Evolutionary conservation across 2,329 filamentous ascomycete species (phyloP), one percentile per base, ranked within the genome.

Genomic region (Exophiala viscosa): DNA sequence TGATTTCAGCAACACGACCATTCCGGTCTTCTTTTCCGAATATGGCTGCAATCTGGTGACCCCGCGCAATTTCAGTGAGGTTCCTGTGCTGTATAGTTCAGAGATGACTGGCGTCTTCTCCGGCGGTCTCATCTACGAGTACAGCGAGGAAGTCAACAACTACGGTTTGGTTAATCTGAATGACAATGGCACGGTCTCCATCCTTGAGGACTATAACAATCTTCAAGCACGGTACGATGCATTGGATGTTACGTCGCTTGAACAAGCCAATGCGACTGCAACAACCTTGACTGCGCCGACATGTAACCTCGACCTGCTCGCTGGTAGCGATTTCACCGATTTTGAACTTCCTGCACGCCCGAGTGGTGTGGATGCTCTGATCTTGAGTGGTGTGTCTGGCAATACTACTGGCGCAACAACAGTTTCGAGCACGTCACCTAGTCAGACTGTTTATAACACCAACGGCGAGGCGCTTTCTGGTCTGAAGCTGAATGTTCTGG

Each of bases 281-380:
- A 78, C 78, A 28, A 68, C 72, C 32, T 73, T 80, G 54, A 71
- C 75, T 34, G 70, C 87, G 2, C 85, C 87, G 32, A 75, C 71
- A 51, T 96, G 92, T 76, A 73, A 73, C 58, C 54, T 76, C 31
- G 78, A 75, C 55, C 76, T 95, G 48, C 91, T 96, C 72, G 78
- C 75, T 55, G 75, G 76, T 59, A 72, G 78, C 54, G 80, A 78
- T 57, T 95, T 96, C 76, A 81, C 80, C 70, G 84, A 74, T 69
- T 97, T 95, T 74, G 85, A 84, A 41, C 75, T 96, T 52, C 91
- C 87, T 43, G 72, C 65, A 3, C 76, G 82, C 5, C 90, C 90
- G 10, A 75, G 80, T 3, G 87, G 84, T 60, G 85, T 84, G 35
- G 76, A 84, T 55, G 76, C 80, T 41, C 77, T 96, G 64, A 92